A percentile compares a stretch with the other conserved stretches of the same genome.
phyloP scores from a whole-genome alignment of 371 early-diverging fungal genomes.

The Globomyces sp. region DNA sequence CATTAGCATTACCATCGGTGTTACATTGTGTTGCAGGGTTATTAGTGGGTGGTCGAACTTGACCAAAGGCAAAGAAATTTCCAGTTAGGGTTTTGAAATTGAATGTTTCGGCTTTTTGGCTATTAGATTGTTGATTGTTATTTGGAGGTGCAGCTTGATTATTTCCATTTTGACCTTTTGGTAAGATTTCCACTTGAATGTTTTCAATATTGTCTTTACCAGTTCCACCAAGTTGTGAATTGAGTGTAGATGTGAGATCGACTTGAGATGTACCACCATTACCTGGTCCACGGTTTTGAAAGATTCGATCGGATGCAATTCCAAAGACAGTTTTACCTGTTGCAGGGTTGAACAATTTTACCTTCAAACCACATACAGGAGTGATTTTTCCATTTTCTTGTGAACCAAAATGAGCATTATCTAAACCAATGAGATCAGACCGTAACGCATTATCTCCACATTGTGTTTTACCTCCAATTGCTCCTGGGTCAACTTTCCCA shows the following conservation, averaged over 20 bases:
- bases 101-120: too few relatives aligned
- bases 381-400: background rate
- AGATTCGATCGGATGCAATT: background rate
- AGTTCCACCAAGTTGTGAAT: constrained; percentile 4
- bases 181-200: background rate
- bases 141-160: too few relatives aligned
- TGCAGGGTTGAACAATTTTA: constrained; percentile 4
- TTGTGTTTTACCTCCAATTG: background rate
- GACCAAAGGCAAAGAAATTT: too few relatives aligned
- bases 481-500: background rate
- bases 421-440: background rate
- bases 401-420: constrained; percentile 6
- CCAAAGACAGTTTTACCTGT: constrained; percentile 1
- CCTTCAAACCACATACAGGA: background rate
- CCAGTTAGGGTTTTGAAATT: too few relatives aligned
- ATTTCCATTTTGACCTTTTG: too few relatives aligned
- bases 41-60: too few relatives aligned
- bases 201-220: constrained; percentile 2
- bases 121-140: too few relatives aligned
- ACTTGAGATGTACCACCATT: constrained; percentile 8
- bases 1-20: background rate
- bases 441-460: background rate
- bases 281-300: constrained; percentile 9
- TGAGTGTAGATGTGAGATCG: background rate
- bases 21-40: background rate